Conservation (phyloP, 306 rosid species). For the Acacia melanoxylon region DNA sequence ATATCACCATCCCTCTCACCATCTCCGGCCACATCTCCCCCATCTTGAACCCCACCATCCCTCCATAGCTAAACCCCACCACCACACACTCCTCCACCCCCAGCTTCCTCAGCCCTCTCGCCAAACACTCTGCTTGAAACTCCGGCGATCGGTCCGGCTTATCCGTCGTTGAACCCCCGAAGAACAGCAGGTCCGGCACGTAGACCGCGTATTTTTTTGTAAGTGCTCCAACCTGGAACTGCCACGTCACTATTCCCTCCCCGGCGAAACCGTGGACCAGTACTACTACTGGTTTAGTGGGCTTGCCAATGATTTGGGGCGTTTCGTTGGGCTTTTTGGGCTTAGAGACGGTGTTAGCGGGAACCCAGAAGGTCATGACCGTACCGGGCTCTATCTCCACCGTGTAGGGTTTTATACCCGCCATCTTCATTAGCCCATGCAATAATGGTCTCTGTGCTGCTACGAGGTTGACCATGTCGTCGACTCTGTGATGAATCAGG, state of each 20-base stretch:
- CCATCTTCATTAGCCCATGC: slow-evolving; percentile 80
- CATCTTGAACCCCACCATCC: slow-evolving; percentile 76
- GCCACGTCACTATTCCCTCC: slow-evolving; percentile 90
- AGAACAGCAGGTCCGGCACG: slow-evolving; percentile 81
- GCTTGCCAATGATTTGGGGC: slow-evolving; percentile 17
- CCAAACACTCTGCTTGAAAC: slow-evolving; percentile 86
- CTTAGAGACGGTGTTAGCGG: slow-evolving; percentile 52
- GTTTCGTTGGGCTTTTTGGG: slow-evolving; percentile 41
- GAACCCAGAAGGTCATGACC: slow-evolving; percentile 80
- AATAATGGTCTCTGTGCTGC: slow-evolving; percentile 68
- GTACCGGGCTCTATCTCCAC: slow-evolving; percentile 84
- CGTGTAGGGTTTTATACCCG: slow-evolving; percentile 66
- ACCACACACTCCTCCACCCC: slow-evolving; percentile 66
- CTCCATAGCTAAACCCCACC: slow-evolving; percentile 90
- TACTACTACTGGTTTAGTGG: slow-evolving; percentile 72
- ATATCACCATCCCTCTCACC: slow-evolving; percentile 50
- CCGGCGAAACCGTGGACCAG: slow-evolving; percentile 79
- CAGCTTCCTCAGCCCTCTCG: slow-evolving; percentile 50
- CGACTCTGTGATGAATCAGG: neutral
- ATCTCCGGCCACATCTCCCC: slow-evolving; percentile 60
- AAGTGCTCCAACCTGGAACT: slow-evolving; percentile 56
- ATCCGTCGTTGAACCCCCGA: slow-evolving; percentile 68
- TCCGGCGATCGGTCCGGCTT: slow-evolving; percentile 53
- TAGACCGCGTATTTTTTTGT: slow-evolving; percentile 60
- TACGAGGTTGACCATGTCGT: slow-evolving; percentile 74